These are phyloP conservation scores for Myxozyma sirexii DNA, from an alignment of 805 yeast genomes.

Conservation along the genomic window DNA sequence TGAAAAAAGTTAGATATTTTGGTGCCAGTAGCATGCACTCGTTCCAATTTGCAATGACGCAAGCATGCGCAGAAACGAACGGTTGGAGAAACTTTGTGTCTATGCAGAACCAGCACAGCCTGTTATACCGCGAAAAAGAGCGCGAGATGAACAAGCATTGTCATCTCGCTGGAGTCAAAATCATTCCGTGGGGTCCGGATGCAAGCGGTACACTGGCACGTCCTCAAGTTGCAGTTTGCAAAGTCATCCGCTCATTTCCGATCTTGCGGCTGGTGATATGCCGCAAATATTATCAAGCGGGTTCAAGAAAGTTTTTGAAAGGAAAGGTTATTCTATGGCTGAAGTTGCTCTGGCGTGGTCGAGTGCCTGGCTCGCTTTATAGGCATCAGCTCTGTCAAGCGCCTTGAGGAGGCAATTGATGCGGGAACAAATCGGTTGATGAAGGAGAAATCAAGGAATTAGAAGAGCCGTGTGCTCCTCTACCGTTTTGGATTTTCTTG, in stretches of 20 bases:
- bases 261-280: not conserved
- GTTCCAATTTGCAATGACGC: slow-evolving; percentile 46
- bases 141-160: slow-evolving; percentile 61
- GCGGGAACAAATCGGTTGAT: slow-evolving; percentile 49
- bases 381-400: slow-evolving; percentile 52
- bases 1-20: slow-evolving; percentile 56
- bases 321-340: slow-evolving; percentile 54
- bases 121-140: slow-evolving; percentile 64
- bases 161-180: slow-evolving; percentile 53
- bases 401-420: slow-evolving; percentile 55
- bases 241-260: slow-evolving; percentile 40
- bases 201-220: slow-evolving; percentile 53
- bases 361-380: slow-evolving; percentile 53
- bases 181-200: slow-evolving; percentile 64
- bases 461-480: slow-evolving; percentile 41
- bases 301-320: slow-evolving; percentile 54
- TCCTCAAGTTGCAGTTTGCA: slow-evolving; percentile 49
- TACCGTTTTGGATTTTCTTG: slow-evolving; percentile 17
- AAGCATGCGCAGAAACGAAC: slow-evolving; percentile 60
- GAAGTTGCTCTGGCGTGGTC: slow-evolving; percentile 57
- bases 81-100: slow-evolving; percentile 61
- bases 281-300: slow-evolving; percentile 46
- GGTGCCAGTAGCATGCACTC: slow-evolving; percentile 69
- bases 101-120: slow-evolving; percentile 60
- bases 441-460: slow-evolving; percentile 40